Percentiles rank a stretch among this genome's conserved stretches.
Conservation (phyloP, 2,329 filamentous ascomycete genomes). For the Penicillium sp. region DNA sequence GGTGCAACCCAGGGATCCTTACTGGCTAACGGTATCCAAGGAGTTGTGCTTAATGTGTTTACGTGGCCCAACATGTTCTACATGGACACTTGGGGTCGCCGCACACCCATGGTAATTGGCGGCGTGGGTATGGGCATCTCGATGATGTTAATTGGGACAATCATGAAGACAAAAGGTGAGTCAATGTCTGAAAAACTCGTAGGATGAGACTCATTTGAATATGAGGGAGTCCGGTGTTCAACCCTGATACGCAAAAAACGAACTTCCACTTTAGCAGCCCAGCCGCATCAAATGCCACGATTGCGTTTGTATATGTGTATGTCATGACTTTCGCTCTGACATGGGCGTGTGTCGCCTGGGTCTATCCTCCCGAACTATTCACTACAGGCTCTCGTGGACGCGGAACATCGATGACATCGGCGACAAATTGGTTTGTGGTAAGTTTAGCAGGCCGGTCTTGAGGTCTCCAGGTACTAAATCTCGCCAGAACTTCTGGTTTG, state of each 20-base stretch:
- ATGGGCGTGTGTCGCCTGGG: slow-evolving; percentile 28
- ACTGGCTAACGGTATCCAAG: slow-evolving; percentile 30
- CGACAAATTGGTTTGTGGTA: slow-evolving; percentile 30
- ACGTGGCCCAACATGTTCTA: slow-evolving; percentile 30
- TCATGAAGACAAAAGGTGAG: slow-evolving; percentile 28
- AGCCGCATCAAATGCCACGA: slow-evolving; percentile 20
- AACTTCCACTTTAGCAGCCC: slow-evolving; percentile 19
- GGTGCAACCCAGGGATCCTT: slow-evolving; percentile 21
- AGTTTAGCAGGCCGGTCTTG: neutral
- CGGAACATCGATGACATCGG: slow-evolving; percentile 23
- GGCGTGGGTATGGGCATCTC: slow-evolving; percentile 26
- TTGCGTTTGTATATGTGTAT: slow-evolving; percentile 32
- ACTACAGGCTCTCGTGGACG: slow-evolving; percentile 20
- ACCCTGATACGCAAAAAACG: slow-evolving; percentile 22
- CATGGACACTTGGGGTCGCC: slow-evolving; percentile 30
- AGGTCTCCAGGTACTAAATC: neutral
- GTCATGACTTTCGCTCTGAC: slow-evolving; percentile 29
- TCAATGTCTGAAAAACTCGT: neutral
- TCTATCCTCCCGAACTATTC: slow-evolving; percentile 26
- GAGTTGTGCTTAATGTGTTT: slow-evolving; percentile 29
- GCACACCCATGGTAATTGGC: slow-evolving; percentile 27
- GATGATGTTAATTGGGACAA: slow-evolving; percentile 29
- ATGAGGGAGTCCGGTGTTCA: slow-evolving; percentile 18
- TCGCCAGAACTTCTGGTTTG: slow-evolving; percentile 26
- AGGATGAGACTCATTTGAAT: slow-evolving; percentile 2